These are phyloP conservation scores for Fusarium guadeloupense DNA, from an alignment of 2,329 filamentous ascomycete species.

Conservation along the genomic window DNA sequence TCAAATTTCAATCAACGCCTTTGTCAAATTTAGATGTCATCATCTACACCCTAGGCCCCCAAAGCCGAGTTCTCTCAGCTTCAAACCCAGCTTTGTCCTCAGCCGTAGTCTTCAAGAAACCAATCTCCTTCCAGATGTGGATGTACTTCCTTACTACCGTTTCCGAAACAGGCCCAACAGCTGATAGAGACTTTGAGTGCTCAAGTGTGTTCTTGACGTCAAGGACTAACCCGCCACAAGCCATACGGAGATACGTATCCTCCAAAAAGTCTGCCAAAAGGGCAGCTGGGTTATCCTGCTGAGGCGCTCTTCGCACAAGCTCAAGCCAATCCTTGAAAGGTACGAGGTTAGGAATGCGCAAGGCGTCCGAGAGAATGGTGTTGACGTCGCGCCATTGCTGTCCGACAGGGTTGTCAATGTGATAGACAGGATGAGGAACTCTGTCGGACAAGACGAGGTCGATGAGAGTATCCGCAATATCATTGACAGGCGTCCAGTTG, in stretches of 20 bases:
- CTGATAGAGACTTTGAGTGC: conserved; percentile 20
- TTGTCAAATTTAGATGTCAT: not conserved
- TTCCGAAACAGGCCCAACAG: conserved; percentile 23
- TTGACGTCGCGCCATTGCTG: conserved; percentile 32
- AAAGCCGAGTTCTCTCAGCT: conserved; percentile 17
- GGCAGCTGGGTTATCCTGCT: conserved; percentile 23
- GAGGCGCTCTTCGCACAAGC: conserved; percentile 19
- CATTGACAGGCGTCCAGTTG: conserved; percentile 31
- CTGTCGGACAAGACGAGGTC: conserved; percentile 19
- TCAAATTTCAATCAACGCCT: too few relatives aligned
- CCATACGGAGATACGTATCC: conserved; percentile 23
- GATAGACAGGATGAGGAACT: conserved; percentile 10
- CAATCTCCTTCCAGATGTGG: conserved; percentile 39
- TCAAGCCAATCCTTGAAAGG: conserved; percentile 24
- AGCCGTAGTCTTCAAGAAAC: conserved; percentile 28
- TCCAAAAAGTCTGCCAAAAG: conserved; percentile 13
- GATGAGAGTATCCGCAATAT: conserved; percentile 8
- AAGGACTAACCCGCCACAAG: conserved; percentile 17
- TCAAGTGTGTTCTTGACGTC: conserved; percentile 21
- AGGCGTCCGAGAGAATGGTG: conserved; percentile 14
- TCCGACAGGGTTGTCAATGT: conserved; percentile 26
- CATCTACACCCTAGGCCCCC: conserved; percentile 10
- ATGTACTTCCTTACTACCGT: conserved; percentile 33
- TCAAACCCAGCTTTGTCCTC: conserved; percentile 28
- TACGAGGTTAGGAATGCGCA: conserved; percentile 8